These are phyloP conservation scores for Papiliotrema terrestris DNA, from an alignment of 1,284 basidiomycete species.

Conservation along the genomic window DNA sequence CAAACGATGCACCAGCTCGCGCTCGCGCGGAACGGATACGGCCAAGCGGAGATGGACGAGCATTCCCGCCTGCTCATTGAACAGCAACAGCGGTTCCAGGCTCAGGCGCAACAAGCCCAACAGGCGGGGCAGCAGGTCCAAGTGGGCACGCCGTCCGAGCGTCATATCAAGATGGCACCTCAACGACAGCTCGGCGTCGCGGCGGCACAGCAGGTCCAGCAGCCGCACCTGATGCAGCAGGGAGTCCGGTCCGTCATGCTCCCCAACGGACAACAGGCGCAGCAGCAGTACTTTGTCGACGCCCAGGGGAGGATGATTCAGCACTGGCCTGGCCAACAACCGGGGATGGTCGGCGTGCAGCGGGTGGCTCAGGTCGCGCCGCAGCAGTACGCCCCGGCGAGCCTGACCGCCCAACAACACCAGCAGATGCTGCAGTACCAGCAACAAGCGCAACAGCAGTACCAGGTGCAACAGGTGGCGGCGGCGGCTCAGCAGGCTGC, in stretches of 20 bases:
- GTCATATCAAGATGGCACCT: background rate
- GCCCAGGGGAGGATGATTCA: background rate
- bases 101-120: background rate
- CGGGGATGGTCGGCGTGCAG: background rate
- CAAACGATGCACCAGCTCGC: background rate
- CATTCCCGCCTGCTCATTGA: conserved; percentile 1
- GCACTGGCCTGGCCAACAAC: background rate
- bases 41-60: conserved; percentile 4
- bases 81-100: conserved; percentile 1
- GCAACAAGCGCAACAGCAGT: background rate
- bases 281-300: background rate
- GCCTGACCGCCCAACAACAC: background rate
- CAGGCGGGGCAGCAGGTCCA: background rate
- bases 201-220: background rate
- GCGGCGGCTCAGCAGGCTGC: background rate
- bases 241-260: background rate
- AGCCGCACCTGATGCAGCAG: background rate
- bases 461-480: background rate
- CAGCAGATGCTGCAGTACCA: background rate
- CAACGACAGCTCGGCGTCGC: conserved; percentile 1
- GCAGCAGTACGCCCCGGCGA: background rate
- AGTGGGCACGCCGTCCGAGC: background rate
- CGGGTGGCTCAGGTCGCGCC: background rate
- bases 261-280: background rate
- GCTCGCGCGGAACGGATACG: background rate